Conservation (phyloP, 164 flowering plant species). For the Piper longum region DNA sequence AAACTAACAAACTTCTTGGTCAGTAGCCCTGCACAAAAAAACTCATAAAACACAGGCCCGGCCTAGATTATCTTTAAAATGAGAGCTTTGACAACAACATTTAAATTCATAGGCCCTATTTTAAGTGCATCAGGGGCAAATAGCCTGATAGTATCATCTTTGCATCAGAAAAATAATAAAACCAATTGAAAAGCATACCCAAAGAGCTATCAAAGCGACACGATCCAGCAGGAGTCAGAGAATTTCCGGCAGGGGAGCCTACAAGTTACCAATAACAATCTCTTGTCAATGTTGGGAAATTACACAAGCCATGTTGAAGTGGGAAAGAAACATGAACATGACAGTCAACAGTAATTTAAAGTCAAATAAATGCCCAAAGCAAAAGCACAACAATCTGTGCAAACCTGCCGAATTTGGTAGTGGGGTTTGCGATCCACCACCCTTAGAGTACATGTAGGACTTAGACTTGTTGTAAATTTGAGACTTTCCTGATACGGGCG, state of each 20-base stretch:
- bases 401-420: constrained; percentile 43
- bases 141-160: too few relatives aligned
- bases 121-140: too few relatives aligned
- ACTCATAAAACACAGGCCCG: background rate
- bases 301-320: background rate
- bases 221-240: constrained; percentile 50
- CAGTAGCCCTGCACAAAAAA: constrained; percentile 46
- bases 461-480: constrained; percentile 37
- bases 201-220: constrained; percentile 89
- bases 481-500: constrained; percentile 43
- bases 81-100: too few relatives aligned
- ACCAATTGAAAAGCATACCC: constrained; percentile 27
- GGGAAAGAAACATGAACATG: background rate
- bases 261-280: constrained; percentile 7
- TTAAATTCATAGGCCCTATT: too few relatives aligned
- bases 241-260: constrained; percentile 46
- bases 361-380: background rate
- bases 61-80: too few relatives aligned
- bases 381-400: background rate
- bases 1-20: constrained; percentile 78
- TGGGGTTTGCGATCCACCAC: constrained; percentile 52
- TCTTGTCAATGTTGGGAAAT: background rate
- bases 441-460: constrained; percentile 27
- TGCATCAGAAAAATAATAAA: background rate
- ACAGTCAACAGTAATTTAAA: background rate